Base-by-base conservation (phyloP, 495 filamentous ascomycete species). In the Jackrogersella minutella region DNA sequence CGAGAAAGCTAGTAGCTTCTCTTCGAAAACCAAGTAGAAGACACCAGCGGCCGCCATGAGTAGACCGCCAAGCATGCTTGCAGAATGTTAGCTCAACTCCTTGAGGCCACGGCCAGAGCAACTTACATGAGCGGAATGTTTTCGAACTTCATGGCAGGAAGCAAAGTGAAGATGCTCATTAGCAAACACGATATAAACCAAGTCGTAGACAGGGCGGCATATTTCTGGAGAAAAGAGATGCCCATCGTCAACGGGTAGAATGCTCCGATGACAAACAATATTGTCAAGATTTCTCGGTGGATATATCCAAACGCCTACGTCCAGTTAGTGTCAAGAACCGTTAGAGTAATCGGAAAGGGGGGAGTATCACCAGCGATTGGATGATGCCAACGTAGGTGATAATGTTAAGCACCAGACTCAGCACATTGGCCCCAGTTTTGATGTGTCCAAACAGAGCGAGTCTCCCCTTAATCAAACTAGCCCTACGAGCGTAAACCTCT, bases 91-190 rank as follows among this genome's bases (percentile, higher is more conserved):
- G 78, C 70, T 24, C 14, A 19, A 21, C 73, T 44, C 21, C 34
- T 5, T 3, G 6, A n/a, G 30, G 3, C 30, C 50, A 11, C 13
- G 33, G 19, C 5, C 26, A 58, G 16, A 33, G 37, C 10, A 21
- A 81, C 90, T 62, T 81, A 96, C 91, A 97, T 96, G 46, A 92
- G 79, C 64, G 74, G 83, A 14, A 91, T 72, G 74, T 91, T 82
- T 74, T 99, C 96, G 1, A 86, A 80, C 72, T 97, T 99, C 68
- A 90, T 86, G 0, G 89, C 96, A 5, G 93, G 91, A 11, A 99
- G 81, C 19, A 97, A 76, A 16, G 96, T 98, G 69, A 99, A 99
- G 19, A 85, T 82, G 71, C 93, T 93, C 93, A 97, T 98, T 5
- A 89, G 74, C 2, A 85, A 51, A 74, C 93, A 97, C 9, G 89